A percentile compares a stretch with the other conserved stretches of the same genome.
These are phyloP conservation scores for Aegilops speltoides DNA, from an alignment of 176 grass and related monocot species.

Conservation along the genomic window DNA sequence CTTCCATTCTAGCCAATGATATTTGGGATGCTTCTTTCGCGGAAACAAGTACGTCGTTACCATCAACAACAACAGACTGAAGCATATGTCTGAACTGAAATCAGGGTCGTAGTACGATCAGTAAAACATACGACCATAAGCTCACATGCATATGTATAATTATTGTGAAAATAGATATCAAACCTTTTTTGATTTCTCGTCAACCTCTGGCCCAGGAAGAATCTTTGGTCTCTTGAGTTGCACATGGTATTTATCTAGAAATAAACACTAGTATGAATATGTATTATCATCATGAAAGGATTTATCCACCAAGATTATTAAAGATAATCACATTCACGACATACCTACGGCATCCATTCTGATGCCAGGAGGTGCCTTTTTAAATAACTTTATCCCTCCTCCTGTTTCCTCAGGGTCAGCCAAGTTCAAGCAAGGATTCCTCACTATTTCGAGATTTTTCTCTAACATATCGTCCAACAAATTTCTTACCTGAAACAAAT, in stretches of 20 bases:
- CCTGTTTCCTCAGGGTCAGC: conserved; percentile 38
- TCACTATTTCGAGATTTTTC: conserved; percentile 73
- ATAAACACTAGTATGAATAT: conserved; percentile 34
- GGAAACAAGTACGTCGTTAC: conserved; percentile 58
- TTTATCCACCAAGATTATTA: neutral
- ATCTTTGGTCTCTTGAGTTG: conserved; percentile 83
- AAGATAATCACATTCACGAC: conserved; percentile 12
- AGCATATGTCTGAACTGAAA: conserved; percentile 85
- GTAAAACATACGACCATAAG: neutral
- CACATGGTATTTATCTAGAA: conserved; percentile 53
- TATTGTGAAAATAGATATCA: neutral
- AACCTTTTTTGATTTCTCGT: conserved; percentile 98
- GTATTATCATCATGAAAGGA: conserved; percentile 24
- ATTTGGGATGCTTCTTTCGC: conserved; percentile 61
- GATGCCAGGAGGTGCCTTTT: conserved; percentile 76
- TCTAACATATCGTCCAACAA: conserved; percentile 83
- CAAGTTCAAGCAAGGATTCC: conserved; percentile 30
- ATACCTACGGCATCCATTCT: conserved; percentile 57
- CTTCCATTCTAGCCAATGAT: conserved; percentile 71
- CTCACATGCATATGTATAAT: neutral
- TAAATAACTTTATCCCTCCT: conserved; percentile 78
- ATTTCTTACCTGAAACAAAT: conserved; percentile 63
- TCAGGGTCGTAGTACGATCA: neutral
- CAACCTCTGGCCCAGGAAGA: conserved; percentile 49
- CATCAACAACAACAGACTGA: conserved; percentile 63